Percentiles rank a stretch among this genome's conserved stretches.
phyloP scores from a whole-genome alignment of 768 basidiomycete genomes.

The Chalciporus piperatus region DNA sequence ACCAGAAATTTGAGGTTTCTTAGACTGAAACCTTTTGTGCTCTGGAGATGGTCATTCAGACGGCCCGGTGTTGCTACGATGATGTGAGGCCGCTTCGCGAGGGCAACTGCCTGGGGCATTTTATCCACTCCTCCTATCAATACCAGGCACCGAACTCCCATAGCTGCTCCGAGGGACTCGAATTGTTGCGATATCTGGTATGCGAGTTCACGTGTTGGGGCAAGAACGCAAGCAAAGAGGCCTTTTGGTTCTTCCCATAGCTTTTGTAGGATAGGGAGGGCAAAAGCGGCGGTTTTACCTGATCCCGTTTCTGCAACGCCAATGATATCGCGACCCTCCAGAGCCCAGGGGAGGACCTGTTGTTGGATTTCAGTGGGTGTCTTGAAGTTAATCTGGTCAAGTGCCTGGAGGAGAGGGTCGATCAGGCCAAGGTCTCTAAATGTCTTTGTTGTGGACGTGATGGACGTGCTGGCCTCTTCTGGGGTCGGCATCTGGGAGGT shows the following conservation, averaged over 20 bases:
- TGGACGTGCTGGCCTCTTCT: slow-evolving; percentile 56
- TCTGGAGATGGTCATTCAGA: slow-evolving; percentile 90
- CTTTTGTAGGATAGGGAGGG: slow-evolving; percentile 92
- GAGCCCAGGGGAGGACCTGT: slow-evolving; percentile 80
- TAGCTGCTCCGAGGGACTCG: slow-evolving; percentile 83
- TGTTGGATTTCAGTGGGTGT: slow-evolving; percentile 89
- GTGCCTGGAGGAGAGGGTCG: slow-evolving; percentile 82
- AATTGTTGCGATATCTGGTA: slow-evolving; percentile 99
- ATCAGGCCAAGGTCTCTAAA: slow-evolving; percentile 89
- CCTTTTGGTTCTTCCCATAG: slow-evolving; percentile 95
- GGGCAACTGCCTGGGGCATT: slow-evolving; percentile 84
- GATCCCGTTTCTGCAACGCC: slow-evolving; percentile 98
- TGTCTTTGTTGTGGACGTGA: slow-evolving; percentile 44
- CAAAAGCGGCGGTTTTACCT: slow-evolving; percentile 98
- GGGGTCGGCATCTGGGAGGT: slow-evolving; percentile 53
- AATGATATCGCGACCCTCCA: slow-evolving; percentile 93
- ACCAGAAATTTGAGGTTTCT: slow-evolving; percentile 86
- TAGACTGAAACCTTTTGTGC: slow-evolving; percentile 95
- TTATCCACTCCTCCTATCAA: slow-evolving; percentile 96
- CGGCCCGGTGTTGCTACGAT: slow-evolving; percentile 95
- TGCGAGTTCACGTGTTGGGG: slow-evolving; percentile 97
- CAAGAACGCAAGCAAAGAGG: slow-evolving; percentile 89
- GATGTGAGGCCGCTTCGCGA: slow-evolving; percentile 92
- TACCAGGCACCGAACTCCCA: slow-evolving; percentile 88
- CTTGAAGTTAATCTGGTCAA: slow-evolving; percentile 78